Conservation (phyloP, 805 yeast species). For the Starmerella stigmatis region DNA sequence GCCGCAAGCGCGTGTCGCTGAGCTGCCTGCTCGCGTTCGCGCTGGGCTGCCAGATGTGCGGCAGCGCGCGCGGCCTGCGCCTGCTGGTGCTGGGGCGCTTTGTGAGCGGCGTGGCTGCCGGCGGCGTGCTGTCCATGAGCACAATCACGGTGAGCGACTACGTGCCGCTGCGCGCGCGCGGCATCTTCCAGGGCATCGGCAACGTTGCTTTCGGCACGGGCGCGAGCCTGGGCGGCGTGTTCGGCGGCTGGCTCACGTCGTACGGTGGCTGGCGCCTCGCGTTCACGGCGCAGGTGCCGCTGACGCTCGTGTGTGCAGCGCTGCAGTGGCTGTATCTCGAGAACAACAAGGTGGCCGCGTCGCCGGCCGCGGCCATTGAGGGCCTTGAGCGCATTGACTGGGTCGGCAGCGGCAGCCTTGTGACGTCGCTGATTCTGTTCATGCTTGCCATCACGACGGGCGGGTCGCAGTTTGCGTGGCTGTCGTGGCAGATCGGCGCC, state of each 20-base stretch:
- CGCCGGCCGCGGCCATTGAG: constrained; percentile 27
- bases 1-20: constrained; percentile 34
- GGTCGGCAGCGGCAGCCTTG: constrained; percentile 51
- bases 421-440: constrained; percentile 45
- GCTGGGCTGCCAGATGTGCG: constrained; percentile 43
- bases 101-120: constrained; percentile 84
- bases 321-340: constrained; percentile 18
- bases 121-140: constrained; percentile 66
- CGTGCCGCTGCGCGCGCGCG: constrained; percentile 65
- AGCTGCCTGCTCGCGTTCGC: constrained; percentile 37
- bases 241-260: constrained; percentile 46
- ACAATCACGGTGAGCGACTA: constrained; percentile 70
- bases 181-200: constrained; percentile 71
- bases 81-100: constrained; percentile 63
- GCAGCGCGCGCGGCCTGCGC: constrained; percentile 42
- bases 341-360: constrained; percentile 11
- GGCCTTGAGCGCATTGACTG: constrained; percentile 54
- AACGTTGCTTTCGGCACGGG: constrained; percentile 71
- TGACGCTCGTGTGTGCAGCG: constrained; percentile 28
- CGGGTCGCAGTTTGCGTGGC: constrained; percentile 44
- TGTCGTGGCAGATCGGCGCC: constrained; percentile 34
- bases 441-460: constrained; percentile 59
- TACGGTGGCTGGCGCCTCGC: constrained; percentile 54
- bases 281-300: constrained; percentile 35
- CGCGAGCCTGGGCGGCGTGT: constrained; percentile 55